Evolutionary conservation across 164 flowering plant genomes (phyloP).

Genomic region (Warburgia ugandensis): DNA sequence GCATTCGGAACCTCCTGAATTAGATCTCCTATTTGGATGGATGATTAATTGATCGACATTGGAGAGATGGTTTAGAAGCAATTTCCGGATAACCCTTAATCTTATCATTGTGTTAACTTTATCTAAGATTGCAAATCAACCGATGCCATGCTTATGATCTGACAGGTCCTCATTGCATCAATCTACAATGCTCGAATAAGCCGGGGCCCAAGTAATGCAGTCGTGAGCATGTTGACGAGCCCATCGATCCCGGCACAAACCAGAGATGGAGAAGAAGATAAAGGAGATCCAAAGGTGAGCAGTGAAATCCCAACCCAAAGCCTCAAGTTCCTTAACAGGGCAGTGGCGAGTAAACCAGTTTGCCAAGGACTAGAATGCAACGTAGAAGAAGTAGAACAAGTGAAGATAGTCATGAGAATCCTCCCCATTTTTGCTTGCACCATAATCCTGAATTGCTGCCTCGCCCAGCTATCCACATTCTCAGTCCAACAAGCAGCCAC

Average conservation of each 20-base stretch:
- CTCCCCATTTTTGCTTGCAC: slow-evolving; percentile 76
- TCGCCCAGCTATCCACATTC: slow-evolving; percentile 93
- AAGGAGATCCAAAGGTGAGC: slow-evolving; percentile 4
- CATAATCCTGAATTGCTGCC: slow-evolving; percentile 85
- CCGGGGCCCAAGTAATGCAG: slow-evolving; percentile 30
- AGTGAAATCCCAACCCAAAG: slow-evolving; percentile 16
- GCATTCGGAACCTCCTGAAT: too few relatives aligned
- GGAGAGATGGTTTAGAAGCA: too few relatives aligned
- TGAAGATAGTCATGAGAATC: slow-evolving; percentile 49
- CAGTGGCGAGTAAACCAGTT: slow-evolving; percentile 25
- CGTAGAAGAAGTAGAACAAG: slow-evolving; percentile 61
- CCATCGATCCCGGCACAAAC: slow-evolving; percentile 13
- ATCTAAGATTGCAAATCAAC: background rate
- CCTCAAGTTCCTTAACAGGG: slow-evolving; percentile 51
- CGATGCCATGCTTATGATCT: background rate
- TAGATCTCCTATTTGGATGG: too few relatives aligned
- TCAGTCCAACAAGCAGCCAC: slow-evolving; percentile 94
- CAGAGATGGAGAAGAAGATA: slow-evolving; percentile 13
- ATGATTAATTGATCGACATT: too few relatives aligned
- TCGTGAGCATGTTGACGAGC: slow-evolving; percentile 34
- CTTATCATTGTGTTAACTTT: background rate
- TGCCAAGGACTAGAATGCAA: slow-evolving; percentile 40
- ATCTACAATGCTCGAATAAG: slow-evolving; percentile 18
- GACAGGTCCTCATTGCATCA: slow-evolving; percentile 56
- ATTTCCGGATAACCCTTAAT: too few relatives aligned